Evolutionary conservation across 208 protist genomes (phyloP), one percentile per base, ranked within the genome.

Genomic region (Tritrichomonas musculus): DNA sequence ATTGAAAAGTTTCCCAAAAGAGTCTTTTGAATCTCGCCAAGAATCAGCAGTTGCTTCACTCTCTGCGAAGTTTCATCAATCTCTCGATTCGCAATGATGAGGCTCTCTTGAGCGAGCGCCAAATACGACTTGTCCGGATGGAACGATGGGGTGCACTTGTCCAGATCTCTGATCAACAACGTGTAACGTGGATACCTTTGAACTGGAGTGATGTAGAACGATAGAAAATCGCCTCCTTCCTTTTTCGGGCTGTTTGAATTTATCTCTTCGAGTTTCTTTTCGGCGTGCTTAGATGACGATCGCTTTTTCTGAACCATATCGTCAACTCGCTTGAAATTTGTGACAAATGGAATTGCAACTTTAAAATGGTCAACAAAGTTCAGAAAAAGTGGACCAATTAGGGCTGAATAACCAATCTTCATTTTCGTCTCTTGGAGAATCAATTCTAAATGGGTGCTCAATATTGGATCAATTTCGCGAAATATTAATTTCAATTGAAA

Each of bases 101-200:
- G 27, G 3, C n/a, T 14, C 14, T 53, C 47, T 8, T 44, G 17
- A 39, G 77, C 47, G 27, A 33, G 14, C 5, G 25, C 41, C 1
- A 88, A 30, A 50, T 88, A 88, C 30, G 41, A 20, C 30, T 57
- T 88, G 30, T 88, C 77, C 5, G 77, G 77, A 57, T 88, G 77
- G 17, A 88, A 88, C 0, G 30, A n/a, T 88, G 77, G 77, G 5
- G 77, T 88, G 17, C n/a, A 39, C 47, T 88, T 88, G 30, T 57
- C 47, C 8, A 88, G 1, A 39, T 88, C 77, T 39, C 77, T 25
- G 1, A 88, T 33, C 1, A 88, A 33, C 22, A 88, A 20, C 5
- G 25, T 57, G 30, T 88, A 88, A n/a, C 47, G 44, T 30, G 77
- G 77, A 88, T 88, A 88, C 39, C 77, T 25, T 57, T 88, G 77